phyloP scores from a whole-genome alignment of 2,329 filamentous ascomycete genomes.

The Talaromyces amestolkiae region DNA sequence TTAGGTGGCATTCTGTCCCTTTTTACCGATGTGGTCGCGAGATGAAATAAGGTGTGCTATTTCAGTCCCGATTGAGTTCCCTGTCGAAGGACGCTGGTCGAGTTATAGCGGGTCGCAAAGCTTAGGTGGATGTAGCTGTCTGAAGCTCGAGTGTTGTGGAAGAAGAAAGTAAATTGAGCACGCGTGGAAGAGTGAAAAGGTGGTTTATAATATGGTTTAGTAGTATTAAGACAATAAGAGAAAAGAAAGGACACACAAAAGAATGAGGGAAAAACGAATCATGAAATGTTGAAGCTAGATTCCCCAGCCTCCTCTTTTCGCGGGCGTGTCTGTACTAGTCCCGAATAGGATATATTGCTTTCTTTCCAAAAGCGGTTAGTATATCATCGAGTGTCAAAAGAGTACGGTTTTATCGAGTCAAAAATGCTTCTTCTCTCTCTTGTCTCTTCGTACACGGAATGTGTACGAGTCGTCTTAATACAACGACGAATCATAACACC shows the following conservation, averaged over 20 bases:
- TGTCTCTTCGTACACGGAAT: neutral
- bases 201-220: neutral
- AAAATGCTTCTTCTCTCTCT: neutral
- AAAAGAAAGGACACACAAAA: neutral
- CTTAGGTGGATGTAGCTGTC: neutral
- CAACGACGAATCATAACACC: neutral
- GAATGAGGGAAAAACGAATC: constrained; percentile 6
- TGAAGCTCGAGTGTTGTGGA: neutral
- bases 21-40: neutral
- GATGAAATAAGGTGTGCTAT: neutral
- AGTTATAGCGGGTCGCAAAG: constrained; percentile 3
- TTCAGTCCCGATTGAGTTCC: neutral
- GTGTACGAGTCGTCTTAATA: neutral
- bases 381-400: neutral
- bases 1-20: constrained; percentile 31
- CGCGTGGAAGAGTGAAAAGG: neutral
- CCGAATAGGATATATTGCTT: constrained; percentile 11
- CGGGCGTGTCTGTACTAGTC: constrained; percentile 7
- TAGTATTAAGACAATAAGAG: neutral
- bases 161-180: neutral
- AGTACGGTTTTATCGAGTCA: neutral
- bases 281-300: constrained; percentile 10
- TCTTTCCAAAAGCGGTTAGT: neutral
- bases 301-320: constrained; percentile 16
- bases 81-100: neutral